Conservation (phyloP, 2,329 filamentous ascomycete genomes). For the Fusarium dimerum region DNA sequence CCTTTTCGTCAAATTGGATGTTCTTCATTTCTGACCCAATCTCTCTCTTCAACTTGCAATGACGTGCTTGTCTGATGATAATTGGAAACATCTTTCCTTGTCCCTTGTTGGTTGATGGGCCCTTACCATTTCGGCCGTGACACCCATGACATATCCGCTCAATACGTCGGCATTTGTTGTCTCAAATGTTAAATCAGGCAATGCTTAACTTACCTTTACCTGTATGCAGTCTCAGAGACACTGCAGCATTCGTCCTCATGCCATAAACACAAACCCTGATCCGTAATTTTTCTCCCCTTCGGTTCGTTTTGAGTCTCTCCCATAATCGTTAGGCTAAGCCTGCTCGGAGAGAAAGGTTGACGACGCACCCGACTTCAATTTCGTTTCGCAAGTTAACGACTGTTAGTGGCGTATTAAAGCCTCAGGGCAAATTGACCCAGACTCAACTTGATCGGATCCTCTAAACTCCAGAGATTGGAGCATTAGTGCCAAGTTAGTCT, state of each 20-base stretch:
- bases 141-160: background rate
- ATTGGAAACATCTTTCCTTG: background rate
- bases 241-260: background rate
- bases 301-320: too few relatives aligned
- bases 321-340: too few relatives aligned
- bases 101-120: background rate
- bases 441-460: background rate
- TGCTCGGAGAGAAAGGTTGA: background rate
- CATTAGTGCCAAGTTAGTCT: background rate
- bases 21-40: background rate
- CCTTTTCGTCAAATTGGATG: background rate
- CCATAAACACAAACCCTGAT: too few relatives aligned
- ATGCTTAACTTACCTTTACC: too few relatives aligned
- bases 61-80: background rate
- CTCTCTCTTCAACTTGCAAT: background rate
- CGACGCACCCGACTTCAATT: background rate
- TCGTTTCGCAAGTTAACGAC: background rate
- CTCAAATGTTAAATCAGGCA: background rate
- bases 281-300: too few relatives aligned
- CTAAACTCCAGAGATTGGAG: background rate
- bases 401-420: background rate
- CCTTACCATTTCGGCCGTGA: background rate
- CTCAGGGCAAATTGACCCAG: background rate
- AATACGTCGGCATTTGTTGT: background rate
- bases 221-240: background rate